A percentile compares a stretch with the other conserved stretches of the same genome.
phyloP scores from a whole-genome alignment of 1,284 basidiomycete species.

The Ceratobasidium sp. region DNA sequence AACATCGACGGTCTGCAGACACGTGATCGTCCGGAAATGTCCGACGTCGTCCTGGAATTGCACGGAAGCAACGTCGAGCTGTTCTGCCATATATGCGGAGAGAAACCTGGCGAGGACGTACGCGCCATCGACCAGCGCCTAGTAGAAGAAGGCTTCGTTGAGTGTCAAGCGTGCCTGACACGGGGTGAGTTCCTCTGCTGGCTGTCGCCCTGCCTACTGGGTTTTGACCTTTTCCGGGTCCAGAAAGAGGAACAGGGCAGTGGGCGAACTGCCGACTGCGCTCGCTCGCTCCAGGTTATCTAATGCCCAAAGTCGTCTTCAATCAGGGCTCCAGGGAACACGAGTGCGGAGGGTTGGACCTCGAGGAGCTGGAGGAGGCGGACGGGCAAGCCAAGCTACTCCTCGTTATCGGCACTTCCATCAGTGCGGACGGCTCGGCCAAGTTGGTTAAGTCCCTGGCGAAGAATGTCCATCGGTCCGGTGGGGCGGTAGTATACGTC shows the following conservation, averaged over 20 bases:
- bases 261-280: background rate
- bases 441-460: background rate
- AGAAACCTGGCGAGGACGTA: background rate
- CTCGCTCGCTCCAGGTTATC: background rate
- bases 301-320: background rate
- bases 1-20: slow-evolving; percentile 19
- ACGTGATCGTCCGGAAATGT: background rate
- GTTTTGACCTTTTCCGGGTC: background rate
- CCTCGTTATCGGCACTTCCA: slow-evolving; percentile 1
- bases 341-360: background rate
- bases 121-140: background rate
- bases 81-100: background rate
- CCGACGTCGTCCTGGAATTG: background rate
- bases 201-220: background rate
- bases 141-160: background rate
- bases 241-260: background rate
- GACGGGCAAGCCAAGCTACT: background rate
- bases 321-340: background rate
- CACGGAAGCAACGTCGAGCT: slow-evolving; percentile 7
- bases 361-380: background rate
- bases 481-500: background rate
- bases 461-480: background rate
- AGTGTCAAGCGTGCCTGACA: background rate
- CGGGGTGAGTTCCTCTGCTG: background rate
- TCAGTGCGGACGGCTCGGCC: background rate